Evolutionary conservation across 2,329 filamentous ascomycete species (phyloP).

Genomic region (Ophioceras dolichostomum): DNA sequence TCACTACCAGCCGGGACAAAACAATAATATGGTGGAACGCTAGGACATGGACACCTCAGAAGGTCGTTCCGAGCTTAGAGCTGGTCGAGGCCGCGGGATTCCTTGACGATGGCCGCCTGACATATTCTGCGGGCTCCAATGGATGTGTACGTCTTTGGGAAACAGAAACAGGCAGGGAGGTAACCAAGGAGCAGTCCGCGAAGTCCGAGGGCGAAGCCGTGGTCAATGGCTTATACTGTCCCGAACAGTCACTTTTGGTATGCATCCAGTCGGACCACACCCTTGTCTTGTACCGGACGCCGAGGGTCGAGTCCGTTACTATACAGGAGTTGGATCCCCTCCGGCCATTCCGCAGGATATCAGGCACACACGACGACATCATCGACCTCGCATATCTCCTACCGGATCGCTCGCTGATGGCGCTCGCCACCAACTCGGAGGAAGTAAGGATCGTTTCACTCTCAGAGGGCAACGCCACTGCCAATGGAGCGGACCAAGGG

Average conservation of each 20-base stretch:
- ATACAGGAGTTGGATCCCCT: slow-evolving; percentile 23
- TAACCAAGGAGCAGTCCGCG: slow-evolving; percentile 59
- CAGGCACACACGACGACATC: slow-evolving; percentile 93
- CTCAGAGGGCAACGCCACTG: slow-evolving; percentile 22
- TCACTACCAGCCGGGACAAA: slow-evolving; percentile 85
- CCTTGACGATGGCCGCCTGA: slow-evolving; percentile 53
- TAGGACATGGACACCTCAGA: slow-evolving; percentile 68
- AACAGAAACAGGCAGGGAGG: slow-evolving; percentile 60
- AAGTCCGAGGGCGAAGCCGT: slow-evolving; percentile 55
- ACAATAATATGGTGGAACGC: slow-evolving; percentile 89
- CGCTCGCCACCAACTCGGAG: slow-evolving; percentile 89
- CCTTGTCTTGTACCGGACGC: slow-evolving; percentile 53
- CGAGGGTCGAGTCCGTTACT: slow-evolving; percentile 3
- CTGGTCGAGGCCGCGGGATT: slow-evolving; percentile 78
- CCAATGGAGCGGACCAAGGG: slow-evolving; percentile 22
- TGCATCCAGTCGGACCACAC: slow-evolving; percentile 86
- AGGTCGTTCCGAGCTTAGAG: slow-evolving; percentile 75
- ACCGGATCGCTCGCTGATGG: slow-evolving; percentile 67
- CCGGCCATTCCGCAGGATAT: slow-evolving; percentile 63
- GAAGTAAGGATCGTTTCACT: slow-evolving; percentile 81
- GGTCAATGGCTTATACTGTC: slow-evolving; percentile 55
- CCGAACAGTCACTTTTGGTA: slow-evolving; percentile 57
- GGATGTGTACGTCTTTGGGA: slow-evolving; percentile 79
- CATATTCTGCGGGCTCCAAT: slow-evolving; percentile 76
- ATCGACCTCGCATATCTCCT: slow-evolving; percentile 87